Conservation (phyloP, 768 basidiomycete species). For the Rhodotorula toruloides region DNA sequence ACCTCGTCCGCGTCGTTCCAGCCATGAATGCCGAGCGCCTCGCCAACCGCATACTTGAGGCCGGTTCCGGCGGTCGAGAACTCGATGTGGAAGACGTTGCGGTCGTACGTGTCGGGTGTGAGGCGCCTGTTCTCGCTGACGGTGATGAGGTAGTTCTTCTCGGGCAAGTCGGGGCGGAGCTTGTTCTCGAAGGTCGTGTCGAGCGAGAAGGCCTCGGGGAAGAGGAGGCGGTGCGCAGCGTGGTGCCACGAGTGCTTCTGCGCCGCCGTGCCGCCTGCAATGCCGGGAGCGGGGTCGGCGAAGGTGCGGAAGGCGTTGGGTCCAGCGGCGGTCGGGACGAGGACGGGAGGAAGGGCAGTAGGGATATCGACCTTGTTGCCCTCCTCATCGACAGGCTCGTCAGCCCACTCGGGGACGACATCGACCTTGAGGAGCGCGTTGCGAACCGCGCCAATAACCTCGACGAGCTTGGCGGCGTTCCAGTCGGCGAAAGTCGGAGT, state of each 20-base stretch:
- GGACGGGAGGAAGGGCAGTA: conserved; percentile 59
- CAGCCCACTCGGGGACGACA: conserved; percentile 50
- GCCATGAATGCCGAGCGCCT: conserved; percentile 93
- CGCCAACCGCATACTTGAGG: conserved; percentile 89
- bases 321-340: conserved; percentile 55
- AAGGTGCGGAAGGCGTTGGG: conserved; percentile 53
- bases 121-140: conserved; percentile 90
- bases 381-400: conserved; percentile 43
- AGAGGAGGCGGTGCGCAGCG: conserved; percentile 80
- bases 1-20: conserved; percentile 94
- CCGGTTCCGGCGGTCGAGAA: conserved; percentile 88
- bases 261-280: conserved; percentile 45
- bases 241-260: conserved; percentile 62
- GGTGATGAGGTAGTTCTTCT: conserved; percentile 87
- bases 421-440: conserved; percentile 56
- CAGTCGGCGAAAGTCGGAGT: conserved; percentile 33
- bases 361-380: conserved; percentile 42
- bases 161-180: conserved; percentile 72
- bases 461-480: conserved; percentile 34
- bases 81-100: conserved; percentile 98
- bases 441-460: conserved; percentile 42
- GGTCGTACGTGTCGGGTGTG: conserved; percentile 90
- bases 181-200: conserved; percentile 45
- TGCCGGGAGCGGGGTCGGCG: conserved; percentile 59
- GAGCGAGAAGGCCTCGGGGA: conserved; percentile 71